These are phyloP conservation scores for Pichia gijzeniarum DNA, from an alignment of 805 yeast genomes.

Conservation along the genomic window DNA sequence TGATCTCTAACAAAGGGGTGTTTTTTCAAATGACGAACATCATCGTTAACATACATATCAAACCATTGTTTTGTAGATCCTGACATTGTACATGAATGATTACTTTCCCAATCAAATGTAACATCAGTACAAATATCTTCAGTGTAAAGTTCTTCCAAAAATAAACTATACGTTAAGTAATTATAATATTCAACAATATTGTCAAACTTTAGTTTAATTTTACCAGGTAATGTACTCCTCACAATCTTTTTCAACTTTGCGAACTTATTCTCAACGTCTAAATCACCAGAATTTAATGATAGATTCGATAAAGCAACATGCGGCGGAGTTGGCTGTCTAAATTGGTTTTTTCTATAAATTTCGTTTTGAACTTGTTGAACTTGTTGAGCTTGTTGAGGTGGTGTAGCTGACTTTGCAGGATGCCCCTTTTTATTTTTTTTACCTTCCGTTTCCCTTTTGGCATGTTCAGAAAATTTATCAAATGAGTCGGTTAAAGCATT, in stretches of 20 bases:
- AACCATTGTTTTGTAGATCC: constrained; percentile 43
- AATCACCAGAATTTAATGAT: neutral
- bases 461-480: too few relatives aligned
- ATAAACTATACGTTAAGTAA: constrained; percentile 55
- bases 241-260: constrained; percentile 18
- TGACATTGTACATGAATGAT: constrained; percentile 33
- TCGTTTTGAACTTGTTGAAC: too few relatives aligned
- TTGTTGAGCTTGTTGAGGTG: too few relatives aligned
- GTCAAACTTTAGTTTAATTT: constrained; percentile 33
- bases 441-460: too few relatives aligned
- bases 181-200: constrained; percentile 46
- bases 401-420: too few relatives aligned
- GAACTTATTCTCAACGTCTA: constrained; percentile 10
- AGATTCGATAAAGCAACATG: too few relatives aligned
- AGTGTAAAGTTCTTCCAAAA: constrained; percentile 53
- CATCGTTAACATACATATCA: constrained; percentile 42
- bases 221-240: constrained; percentile 16
- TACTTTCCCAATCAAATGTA: constrained; percentile 27
- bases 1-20: constrained; percentile 56
- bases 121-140: constrained; percentile 42
- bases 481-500: neutral
- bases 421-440: too few relatives aligned
- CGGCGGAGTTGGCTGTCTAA: too few relatives aligned
- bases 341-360: too few relatives aligned
- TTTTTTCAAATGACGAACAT: constrained; percentile 46